Base-by-base conservation (phyloP, 306 rosid species). In the Alnus glutinosa region DNA sequence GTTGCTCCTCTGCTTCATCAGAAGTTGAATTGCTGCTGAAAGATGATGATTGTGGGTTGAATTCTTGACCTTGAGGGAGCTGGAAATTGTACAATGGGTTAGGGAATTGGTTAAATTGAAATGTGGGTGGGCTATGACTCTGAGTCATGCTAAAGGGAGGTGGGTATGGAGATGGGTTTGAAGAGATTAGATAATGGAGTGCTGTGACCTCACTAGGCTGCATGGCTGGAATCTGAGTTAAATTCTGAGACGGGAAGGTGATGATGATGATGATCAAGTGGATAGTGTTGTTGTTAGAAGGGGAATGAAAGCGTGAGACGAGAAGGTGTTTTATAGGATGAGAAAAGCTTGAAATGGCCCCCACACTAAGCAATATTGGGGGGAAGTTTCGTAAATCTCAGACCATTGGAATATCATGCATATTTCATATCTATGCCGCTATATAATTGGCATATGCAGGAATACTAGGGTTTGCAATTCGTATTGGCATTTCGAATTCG, bases 21-120 rank as follows among this genome's bases (percentile, higher is more conserved):
- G 97, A 92, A 46, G 97, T 92, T n/a, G 97, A 91, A 55, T 92
- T 94, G 77, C 90, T 90, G 82, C 96, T 90, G 70, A 93, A 85
- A 46, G 90, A 80, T 18, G 89, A 80, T 2, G 88, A 83, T 51
- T 89, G 93, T 39, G 85, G 87, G 73, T 77, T 87, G 19, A 90
- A 39, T n/a, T 94, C 96, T 37, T 73, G 89, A 77, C 80, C 39
- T 67, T 88, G 90, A 71, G 76, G 77, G 79, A 70, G 80, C n/a
- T 84, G 86, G 82, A 85, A 82, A 69, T 77, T 85, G 68, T 79
- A 75, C 28, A 87, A 36, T 59, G 89, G 92, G 81, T 71, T 81
- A 1, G 89, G 44, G 74, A 85, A 77, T 73, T 68, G 84, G 82
- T 81, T 87, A 74, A 80, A 71, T 52, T 89, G 92, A 69, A 85